These are phyloP conservation scores for Solidago caesia DNA, from an alignment of 129 eudicot genomes.

Conservation along the genomic window DNA sequence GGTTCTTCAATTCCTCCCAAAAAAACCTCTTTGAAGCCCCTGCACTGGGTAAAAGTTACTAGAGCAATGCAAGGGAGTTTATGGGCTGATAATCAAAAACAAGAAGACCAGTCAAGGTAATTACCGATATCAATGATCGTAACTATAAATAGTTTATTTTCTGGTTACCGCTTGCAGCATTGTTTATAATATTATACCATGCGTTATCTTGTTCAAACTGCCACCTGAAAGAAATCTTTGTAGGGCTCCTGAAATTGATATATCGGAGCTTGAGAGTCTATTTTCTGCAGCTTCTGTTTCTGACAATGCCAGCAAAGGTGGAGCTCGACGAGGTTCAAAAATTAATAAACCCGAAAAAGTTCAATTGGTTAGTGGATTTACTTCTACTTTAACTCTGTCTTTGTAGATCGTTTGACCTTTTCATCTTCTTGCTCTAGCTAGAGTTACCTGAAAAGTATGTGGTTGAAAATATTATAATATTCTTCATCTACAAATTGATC, in stretches of 20 bases:
- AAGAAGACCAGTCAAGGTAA: slow-evolving; percentile 76
- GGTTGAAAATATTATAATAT: background rate
- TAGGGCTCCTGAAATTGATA: slow-evolving; percentile 97
- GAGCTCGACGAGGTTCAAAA: slow-evolving; percentile 66
- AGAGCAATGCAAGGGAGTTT: slow-evolving; percentile 94
- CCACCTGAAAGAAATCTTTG: slow-evolving; percentile 27
- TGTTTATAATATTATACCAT: background rate
- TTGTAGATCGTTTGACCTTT: slow-evolving; percentile 13
- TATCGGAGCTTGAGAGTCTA: slow-evolving; percentile 84
- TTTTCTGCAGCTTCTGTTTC: slow-evolving; percentile 81
- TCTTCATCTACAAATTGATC: slow-evolving; percentile 6
- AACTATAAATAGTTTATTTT: background rate
- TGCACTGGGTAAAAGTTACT: slow-evolving; percentile 95
- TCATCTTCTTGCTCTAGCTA: slow-evolving; percentile 21
- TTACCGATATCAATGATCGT: background rate
- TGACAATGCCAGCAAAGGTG: slow-evolving; percentile 59
- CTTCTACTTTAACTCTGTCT: slow-evolving; percentile 13
- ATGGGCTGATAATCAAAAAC: slow-evolving; percentile 89
- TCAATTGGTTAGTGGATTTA: slow-evolving; percentile 66
- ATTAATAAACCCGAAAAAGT: slow-evolving; percentile 85
- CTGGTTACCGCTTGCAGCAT: background rate
- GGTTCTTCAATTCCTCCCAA: slow-evolving; percentile 75
- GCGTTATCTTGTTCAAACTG: slow-evolving; percentile 16
- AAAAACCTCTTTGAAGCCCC: slow-evolving; percentile 72
- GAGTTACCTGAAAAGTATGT: slow-evolving; percentile 4